phyloP scores from a whole-genome alignment of 148 eudicot genomes.

The Pharnaceum exiguum region DNA sequence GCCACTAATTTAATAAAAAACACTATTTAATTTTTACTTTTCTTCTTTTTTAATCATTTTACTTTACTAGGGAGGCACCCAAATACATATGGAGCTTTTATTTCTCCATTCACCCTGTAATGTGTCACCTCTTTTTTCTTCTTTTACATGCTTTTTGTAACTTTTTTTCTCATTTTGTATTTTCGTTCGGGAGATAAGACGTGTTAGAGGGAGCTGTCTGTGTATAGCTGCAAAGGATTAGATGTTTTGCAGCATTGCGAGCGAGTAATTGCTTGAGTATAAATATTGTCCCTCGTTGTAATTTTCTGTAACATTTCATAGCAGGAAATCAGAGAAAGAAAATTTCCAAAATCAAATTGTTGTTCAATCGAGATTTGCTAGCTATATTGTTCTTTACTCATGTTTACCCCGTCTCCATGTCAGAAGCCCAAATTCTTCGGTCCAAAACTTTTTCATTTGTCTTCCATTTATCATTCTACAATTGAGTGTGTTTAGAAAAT shows the following conservation, averaged over 20 bases:
- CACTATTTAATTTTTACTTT: not conserved
- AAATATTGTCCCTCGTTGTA: conserved; percentile 27
- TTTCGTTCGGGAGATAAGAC: not conserved
- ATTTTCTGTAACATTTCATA: conserved; percentile 17
- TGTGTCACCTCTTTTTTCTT: not conserved
- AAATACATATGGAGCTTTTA: not conserved
- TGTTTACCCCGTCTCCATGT: no score
- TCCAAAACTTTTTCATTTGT: no score
- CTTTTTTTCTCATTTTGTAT: not conserved
- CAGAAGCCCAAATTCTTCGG: no score
- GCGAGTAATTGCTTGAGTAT: conserved; percentile 22
- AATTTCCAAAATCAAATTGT: not conserved
- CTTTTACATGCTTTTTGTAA: not conserved
- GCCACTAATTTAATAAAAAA: conserved; percentile 2
- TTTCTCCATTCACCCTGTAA: not conserved
- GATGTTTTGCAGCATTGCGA: conserved; percentile 5
- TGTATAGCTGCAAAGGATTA: not conserved
- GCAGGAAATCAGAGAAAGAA: not conserved
- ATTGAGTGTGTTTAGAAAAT: no score
- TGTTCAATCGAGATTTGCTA: not conserved
- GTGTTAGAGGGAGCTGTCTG: not conserved
- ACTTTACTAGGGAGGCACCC: not conserved
- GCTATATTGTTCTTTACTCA: not conserved
- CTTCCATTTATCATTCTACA: no score
- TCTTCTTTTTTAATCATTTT: not conserved